These are phyloP conservation scores for sweet orange (Citrus sinensis) DNA, from an alignment of 345 rosid genomes.

Conservation along the genomic window DVS_A1.0 CM039162.1:26924001-26924500, in stretches of 20 bases:
- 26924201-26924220: constrained; percentile 26
- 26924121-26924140: constrained; percentile 26
- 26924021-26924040: no score
- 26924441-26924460: not conserved
- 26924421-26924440: not conserved
- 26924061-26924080: no score
- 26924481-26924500: not conserved
- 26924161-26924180: constrained; percentile 30
- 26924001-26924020: no score
- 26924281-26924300: not conserved
- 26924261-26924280: not conserved
- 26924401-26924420: not conserved
- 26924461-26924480: not conserved
- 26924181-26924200: constrained; percentile 13
- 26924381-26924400: not conserved
- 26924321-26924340: not conserved
- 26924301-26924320: not conserved
- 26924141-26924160: constrained; percentile 16
- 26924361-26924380: not conserved
- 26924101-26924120: not conserved
- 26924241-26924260: constrained; percentile 1
- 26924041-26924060: no score
- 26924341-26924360: not conserved
- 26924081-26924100: no score
- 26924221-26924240: constrained; percentile 26